Evolutionary conservation across 192 early-diverging fungal genomes (phyloP).

Genomic region (Entomortierella chlamydospora): DNA sequence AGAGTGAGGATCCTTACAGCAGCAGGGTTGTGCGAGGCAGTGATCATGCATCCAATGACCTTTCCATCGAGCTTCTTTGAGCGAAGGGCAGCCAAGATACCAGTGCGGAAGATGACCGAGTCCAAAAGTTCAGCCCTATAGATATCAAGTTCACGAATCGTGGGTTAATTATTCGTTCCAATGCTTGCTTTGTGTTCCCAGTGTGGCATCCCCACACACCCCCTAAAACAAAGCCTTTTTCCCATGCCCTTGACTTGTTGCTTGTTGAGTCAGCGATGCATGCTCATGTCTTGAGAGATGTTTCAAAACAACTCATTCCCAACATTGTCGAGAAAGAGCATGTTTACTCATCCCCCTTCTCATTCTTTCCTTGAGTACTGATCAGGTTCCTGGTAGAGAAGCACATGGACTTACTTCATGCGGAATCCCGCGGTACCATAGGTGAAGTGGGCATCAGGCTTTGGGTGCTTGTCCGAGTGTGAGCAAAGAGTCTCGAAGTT

Average conservation of each 20-base stretch:
- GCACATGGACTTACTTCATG: constrained; percentile 73
- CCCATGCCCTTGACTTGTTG: background rate
- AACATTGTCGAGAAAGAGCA: background rate
- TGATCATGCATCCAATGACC: constrained; percentile 97
- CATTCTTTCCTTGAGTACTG: background rate
- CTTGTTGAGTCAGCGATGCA: background rate
- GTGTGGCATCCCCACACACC: too few relatives aligned
- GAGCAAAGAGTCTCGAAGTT: constrained; percentile 52
- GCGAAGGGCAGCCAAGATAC: constrained; percentile 90
- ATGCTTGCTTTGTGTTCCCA: background rate
- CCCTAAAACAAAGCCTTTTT: background rate
- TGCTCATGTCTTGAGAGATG: too few relatives aligned
- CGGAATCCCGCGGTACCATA: constrained; percentile 99
- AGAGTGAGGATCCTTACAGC: constrained; percentile 54
- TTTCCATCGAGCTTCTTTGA: constrained; percentile 88
- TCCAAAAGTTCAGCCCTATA: constrained; percentile 85
- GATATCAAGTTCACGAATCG: background rate
- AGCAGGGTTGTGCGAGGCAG: constrained; percentile 98
- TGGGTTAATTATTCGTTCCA: background rate
- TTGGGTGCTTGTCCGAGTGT: constrained; percentile 79
- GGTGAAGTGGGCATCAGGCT: constrained; percentile 70
- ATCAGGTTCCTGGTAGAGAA: background rate
- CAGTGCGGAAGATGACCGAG: constrained; percentile 93
- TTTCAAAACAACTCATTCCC: too few relatives aligned
- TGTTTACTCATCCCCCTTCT: background rate